A percentile compares a stretch with the other conserved stretches of the same genome.
phyloP scores from a whole-genome alignment of 176 grass and related monocot species.

The Puccinellia tenuiflora region DNA sequence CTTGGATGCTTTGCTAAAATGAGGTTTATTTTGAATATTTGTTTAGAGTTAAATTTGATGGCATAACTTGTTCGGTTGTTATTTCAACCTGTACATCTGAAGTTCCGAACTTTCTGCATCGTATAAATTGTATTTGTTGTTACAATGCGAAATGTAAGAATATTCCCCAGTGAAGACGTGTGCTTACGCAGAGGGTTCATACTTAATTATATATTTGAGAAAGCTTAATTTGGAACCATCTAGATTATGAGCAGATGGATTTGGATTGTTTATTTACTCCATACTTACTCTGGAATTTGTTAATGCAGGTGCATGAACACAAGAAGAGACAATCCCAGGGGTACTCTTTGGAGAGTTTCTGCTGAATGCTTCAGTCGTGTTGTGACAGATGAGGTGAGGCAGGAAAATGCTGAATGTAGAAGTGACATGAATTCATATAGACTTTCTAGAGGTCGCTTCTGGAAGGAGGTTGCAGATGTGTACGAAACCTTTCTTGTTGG shows the following conservation, averaged over 20 bases:
- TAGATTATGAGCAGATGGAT: not conserved
- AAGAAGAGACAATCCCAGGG: constrained; percentile 95
- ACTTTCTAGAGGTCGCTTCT: constrained; percentile 71
- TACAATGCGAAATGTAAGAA: not conserved
- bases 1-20: not conserved
- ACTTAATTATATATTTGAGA: constrained; percentile 11
- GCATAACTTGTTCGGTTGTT: not conserved
- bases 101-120: not conserved
- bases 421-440: constrained; percentile 55
- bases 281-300: constrained; percentile 24
- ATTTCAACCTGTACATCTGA: constrained; percentile 3
- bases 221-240: constrained; percentile 19
- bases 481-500: constrained; percentile 99
- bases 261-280: constrained; percentile 14
- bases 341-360: constrained; percentile 91
- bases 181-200: constrained; percentile 17
- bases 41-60: not conserved
- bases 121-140: not conserved
- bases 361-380: constrained; percentile 83
- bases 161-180: constrained; percentile 8
- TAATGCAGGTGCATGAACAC: constrained; percentile 90
- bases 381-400: constrained; percentile 63
- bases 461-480: constrained; percentile 94
- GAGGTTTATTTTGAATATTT: not conserved
- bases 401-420: constrained; percentile 36